Evolutionary conservation across 345 rosid genomes (phyloP).

Genomic region (Aethionema arabicum): DNA sequence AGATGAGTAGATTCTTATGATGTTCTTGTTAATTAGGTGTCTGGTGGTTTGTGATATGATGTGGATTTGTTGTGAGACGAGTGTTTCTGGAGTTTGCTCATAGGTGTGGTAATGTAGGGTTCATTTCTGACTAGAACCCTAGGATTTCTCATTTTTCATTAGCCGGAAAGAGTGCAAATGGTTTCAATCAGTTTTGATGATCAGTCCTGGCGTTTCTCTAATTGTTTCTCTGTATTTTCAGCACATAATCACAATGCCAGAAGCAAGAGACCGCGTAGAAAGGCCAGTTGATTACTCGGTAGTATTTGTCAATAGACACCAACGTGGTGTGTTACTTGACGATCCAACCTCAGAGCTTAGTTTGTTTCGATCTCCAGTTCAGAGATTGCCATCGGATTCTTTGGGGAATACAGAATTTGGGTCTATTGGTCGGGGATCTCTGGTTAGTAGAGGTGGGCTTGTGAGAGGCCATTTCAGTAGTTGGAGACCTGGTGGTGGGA

Average conservation of each 20-base stretch:
- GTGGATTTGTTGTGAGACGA: background rate
- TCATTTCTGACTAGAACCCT: background rate
- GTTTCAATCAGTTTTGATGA: background rate
- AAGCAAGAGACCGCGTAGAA: slow-evolving; percentile 64
- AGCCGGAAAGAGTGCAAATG: no score
- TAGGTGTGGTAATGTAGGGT: background rate
- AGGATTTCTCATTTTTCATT: background rate
- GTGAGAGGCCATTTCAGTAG: slow-evolving; percentile 40
- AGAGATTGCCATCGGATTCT: slow-evolving; percentile 14
- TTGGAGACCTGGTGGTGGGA: slow-evolving; percentile 37
- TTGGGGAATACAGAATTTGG: slow-evolving; percentile 14
- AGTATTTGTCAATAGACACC: slow-evolving; percentile 43
- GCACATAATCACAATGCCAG: slow-evolving; percentile 44
- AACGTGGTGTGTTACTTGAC: slow-evolving; percentile 42
- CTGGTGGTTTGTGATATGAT: background rate
- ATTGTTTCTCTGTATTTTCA: slow-evolving; percentile 9
- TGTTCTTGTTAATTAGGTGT: slow-evolving; percentile 9
- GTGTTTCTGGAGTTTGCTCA: background rate
- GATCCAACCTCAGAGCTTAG: slow-evolving; percentile 26
- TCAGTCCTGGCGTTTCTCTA: background rate
- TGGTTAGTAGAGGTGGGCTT: slow-evolving; percentile 22
- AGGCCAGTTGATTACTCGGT: slow-evolving; percentile 54
- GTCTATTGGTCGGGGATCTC: slow-evolving; percentile 14
- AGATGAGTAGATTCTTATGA: background rate
- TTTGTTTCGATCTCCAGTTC: slow-evolving; percentile 38